A percentile compares a stretch with the other conserved stretches of the same genome.
phyloP scores from a whole-genome alignment of 371 early-diverging fungal genomes.

The Mucor circinelloides region DNA sequence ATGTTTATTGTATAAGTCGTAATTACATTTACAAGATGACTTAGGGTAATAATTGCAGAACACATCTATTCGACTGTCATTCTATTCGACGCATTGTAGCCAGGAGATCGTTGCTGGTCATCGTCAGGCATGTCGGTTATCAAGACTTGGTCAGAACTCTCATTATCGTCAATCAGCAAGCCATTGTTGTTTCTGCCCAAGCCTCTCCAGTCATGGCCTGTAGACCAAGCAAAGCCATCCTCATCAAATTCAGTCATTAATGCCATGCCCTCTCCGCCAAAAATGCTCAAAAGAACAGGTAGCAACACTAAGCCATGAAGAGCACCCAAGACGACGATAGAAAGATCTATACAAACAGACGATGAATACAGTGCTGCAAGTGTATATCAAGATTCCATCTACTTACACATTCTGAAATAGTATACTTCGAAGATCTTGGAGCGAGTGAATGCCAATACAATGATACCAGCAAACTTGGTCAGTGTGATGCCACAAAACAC shows the following conservation, averaged over 20 bases:
- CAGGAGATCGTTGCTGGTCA: background rate
- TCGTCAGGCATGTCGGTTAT: conserved; percentile 43
- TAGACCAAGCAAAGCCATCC: conserved; percentile 51
- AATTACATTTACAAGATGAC: background rate
- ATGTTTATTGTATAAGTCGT: background rate
- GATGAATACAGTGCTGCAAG: background rate
- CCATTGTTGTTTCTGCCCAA: conserved; percentile 21
- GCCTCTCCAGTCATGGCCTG: conserved; percentile 23
- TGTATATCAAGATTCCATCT: background rate
- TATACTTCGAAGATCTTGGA: conserved; percentile 80
- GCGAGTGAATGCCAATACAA: conserved; percentile 72
- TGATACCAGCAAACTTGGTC: conserved; percentile 77
- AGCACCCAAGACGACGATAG: conserved; percentile 71
- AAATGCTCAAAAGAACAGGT: conserved; percentile 64
- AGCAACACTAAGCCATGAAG: conserved; percentile 72
- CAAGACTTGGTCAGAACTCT: conserved; percentile 44
- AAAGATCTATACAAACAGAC: conserved; percentile 42
- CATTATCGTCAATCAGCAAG: conserved; percentile 42
- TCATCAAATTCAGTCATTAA: conserved; percentile 52
- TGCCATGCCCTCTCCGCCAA: conserved; percentile 58
- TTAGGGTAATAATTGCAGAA: background rate
- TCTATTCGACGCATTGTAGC: conserved; percentile 4
- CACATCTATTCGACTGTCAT: conserved; percentile 11
- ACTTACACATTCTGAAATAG: conserved; percentile 77
- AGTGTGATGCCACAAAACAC: conserved; percentile 77